Evolutionary conservation across 257 asterid species (phyloP).

Genomic region (Cordia subcordata): DNA sequence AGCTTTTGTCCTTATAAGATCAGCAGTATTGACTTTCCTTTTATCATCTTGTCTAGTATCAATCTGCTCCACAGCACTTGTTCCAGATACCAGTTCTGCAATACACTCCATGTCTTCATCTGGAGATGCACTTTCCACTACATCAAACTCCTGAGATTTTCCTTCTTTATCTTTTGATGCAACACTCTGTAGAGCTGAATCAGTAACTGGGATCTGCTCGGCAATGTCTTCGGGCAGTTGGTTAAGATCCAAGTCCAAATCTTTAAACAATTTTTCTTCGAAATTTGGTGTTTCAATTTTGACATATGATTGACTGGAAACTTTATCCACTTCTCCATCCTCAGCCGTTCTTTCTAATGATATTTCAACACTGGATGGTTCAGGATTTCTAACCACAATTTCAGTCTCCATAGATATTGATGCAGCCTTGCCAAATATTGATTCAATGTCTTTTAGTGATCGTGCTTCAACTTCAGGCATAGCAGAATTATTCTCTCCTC

Average conservation of each 20-base stretch:
- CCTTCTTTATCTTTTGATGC: slow-evolving; percentile 24
- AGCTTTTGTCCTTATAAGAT: slow-evolving; percentile 20
- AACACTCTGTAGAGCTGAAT: slow-evolving; percentile 18
- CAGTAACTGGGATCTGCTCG: slow-evolving; percentile 10
- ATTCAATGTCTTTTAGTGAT: slow-evolving; percentile 20
- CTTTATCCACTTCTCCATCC: slow-evolving; percentile 7
- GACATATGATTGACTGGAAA: slow-evolving; percentile 13
- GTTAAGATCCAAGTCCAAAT: slow-evolving; percentile 27
- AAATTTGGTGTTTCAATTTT: slow-evolving; percentile 20
- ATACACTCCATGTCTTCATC: too few relatives aligned
- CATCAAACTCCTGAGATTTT: slow-evolving; percentile 26
- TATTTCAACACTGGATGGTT: not conserved
- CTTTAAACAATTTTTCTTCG: slow-evolving; percentile 32
- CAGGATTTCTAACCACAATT: slow-evolving; percentile 3
- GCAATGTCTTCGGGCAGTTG: slow-evolving; percentile 14
- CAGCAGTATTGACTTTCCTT: slow-evolving; percentile 4
- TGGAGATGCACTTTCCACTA: slow-evolving; percentile 18
- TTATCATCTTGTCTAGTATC: not conserved
- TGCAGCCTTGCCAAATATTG: slow-evolving; percentile 24
- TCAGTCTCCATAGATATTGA: slow-evolving; percentile 16
- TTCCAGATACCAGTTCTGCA: not conserved
- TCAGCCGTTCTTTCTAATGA: slow-evolving; percentile 4
- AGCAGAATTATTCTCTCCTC: slow-evolving; percentile 19
- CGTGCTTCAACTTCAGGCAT: slow-evolving; percentile 29
- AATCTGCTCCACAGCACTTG: not conserved